phyloP scores from a whole-genome alignment of 2,329 filamentous ascomycete genomes.

The Clarireedia homoeocarpa region DNA sequence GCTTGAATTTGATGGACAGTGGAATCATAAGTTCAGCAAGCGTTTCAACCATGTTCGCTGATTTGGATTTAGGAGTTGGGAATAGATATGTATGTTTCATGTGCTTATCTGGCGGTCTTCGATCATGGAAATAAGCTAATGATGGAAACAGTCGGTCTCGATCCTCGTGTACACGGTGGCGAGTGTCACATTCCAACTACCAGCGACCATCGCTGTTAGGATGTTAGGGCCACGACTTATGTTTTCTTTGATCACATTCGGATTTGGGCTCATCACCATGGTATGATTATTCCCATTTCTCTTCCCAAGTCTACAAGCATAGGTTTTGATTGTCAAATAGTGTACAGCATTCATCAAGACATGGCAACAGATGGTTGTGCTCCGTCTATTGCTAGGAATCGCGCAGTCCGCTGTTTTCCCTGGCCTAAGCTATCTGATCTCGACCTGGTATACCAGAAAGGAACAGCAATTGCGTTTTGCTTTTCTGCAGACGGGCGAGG shows the following conservation, averaged over 20 bases:
- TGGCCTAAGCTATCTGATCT: conserved; percentile 42
- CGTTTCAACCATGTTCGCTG: conserved; percentile 46
- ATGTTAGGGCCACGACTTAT: conserved; percentile 55
- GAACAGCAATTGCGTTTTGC: conserved; percentile 44
- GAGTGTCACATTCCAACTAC: conserved; percentile 60
- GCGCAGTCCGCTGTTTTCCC: conserved; percentile 49
- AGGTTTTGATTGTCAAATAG: conserved; percentile 7
- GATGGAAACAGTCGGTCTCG: conserved; percentile 42
- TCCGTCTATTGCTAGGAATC: conserved; percentile 58
- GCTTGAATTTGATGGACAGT: conserved; percentile 60
- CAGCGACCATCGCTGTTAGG: conserved; percentile 58
- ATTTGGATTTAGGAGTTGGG: conserved; percentile 52
- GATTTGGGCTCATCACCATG: conserved; percentile 58
- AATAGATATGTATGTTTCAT: conserved; percentile 45
- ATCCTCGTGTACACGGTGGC: conserved; percentile 69
- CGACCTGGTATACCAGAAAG: conserved; percentile 28
- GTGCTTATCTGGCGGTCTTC: neutral
- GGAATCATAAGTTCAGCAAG: conserved; percentile 63
- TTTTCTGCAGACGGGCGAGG: conserved; percentile 60
- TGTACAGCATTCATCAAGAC: conserved; percentile 60
- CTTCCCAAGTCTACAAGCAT: no score
- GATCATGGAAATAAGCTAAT: neutral
- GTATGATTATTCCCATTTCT: conserved; percentile 8
- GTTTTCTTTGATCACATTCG: conserved; percentile 51
- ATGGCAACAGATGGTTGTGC: conserved; percentile 62